A percentile compares a stretch with the other conserved stretches of the same genome.
Conservation (phyloP, 805 yeast species). For the Candida endomychidarum region DNA sequence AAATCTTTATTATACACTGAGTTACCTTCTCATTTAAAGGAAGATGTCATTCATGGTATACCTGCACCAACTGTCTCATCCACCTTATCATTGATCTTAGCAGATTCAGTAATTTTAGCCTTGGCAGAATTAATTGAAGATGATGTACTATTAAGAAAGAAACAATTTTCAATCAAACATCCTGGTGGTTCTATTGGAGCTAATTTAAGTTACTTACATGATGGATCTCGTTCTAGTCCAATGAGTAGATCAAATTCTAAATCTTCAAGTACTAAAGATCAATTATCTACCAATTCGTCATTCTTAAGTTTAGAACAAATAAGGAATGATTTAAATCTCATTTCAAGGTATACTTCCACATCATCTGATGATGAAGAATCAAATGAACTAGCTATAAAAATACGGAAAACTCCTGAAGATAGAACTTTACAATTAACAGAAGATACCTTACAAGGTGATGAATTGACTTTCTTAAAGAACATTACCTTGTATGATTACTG, state of each 20-base stretch:
- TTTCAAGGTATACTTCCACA: conserved; percentile 13
- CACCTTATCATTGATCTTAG: conserved; percentile 68
- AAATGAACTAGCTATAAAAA: conserved; percentile 4
- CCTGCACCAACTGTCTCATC: conserved; percentile 89
- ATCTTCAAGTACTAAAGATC: conserved; percentile 2
- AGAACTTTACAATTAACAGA: not conserved
- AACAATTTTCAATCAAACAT: conserved; percentile 67
- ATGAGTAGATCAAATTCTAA: conserved; percentile 11
- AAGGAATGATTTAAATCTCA: conserved; percentile 5
- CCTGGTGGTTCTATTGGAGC: conserved; percentile 92
- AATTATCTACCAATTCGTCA: conserved; percentile 15
- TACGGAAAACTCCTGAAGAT: not conserved
- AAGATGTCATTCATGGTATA: conserved; percentile 66
- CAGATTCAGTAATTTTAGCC: conserved; percentile 78
- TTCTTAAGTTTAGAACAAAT: conserved; percentile 19
- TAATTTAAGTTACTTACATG: conserved; percentile 35
- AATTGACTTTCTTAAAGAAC: conserved; percentile 33
- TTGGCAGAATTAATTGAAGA: conserved; percentile 63
- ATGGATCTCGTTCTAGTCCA: conserved; percentile 13
- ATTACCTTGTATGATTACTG: conserved; percentile 37
- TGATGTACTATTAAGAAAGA: conserved; percentile 53
- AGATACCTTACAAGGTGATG: conserved; percentile 20
- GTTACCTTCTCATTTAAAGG: conserved; percentile 56
- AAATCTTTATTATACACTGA: conserved; percentile 59
- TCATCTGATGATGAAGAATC: conserved; percentile 24